Evolutionary conservation across 2,329 filamentous ascomycete species (phyloP).

Genomic region (Colletotrichum truncatum): DNA sequence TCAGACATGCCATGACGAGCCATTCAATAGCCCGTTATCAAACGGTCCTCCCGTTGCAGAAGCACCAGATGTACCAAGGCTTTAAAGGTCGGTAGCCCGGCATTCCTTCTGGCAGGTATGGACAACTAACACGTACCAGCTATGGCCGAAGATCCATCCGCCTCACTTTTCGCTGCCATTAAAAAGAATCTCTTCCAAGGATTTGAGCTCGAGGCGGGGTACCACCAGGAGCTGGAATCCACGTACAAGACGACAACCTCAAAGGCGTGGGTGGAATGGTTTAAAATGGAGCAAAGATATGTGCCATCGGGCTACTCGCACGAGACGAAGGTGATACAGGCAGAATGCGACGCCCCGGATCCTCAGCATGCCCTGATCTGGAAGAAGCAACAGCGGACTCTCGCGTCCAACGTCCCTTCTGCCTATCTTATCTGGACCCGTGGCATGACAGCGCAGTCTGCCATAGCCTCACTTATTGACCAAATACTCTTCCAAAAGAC

Average conservation of each 20-base stretch:
- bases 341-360: constrained; percentile 40
- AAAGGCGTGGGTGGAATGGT: constrained; percentile 37
- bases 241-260: constrained; percentile 38
- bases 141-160: constrained; percentile 20
- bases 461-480: constrained; percentile 36
- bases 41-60: constrained; percentile 26
- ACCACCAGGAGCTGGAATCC: constrained; percentile 36
- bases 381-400: constrained; percentile 33
- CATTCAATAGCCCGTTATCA: constrained; percentile 30
- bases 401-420: constrained; percentile 33
- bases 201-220: constrained; percentile 36
- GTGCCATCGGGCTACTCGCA: constrained; percentile 34
- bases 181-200: constrained; percentile 34
- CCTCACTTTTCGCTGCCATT: constrained; percentile 31
- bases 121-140: background rate
- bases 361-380: constrained; percentile 38
- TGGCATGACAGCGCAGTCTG: constrained; percentile 39
- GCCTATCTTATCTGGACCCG: constrained; percentile 38
- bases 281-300: constrained; percentile 36
- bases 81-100: constrained; percentile 1
- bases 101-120: accelerated
- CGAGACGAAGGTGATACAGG: constrained; percentile 34
- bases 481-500: constrained; percentile 38
- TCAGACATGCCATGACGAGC: constrained; percentile 26
- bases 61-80: constrained; percentile 17